Evolutionary conservation across 2,329 filamentous ascomycete species (phyloP).

Genomic region (Diplodia intermedia): DNA sequence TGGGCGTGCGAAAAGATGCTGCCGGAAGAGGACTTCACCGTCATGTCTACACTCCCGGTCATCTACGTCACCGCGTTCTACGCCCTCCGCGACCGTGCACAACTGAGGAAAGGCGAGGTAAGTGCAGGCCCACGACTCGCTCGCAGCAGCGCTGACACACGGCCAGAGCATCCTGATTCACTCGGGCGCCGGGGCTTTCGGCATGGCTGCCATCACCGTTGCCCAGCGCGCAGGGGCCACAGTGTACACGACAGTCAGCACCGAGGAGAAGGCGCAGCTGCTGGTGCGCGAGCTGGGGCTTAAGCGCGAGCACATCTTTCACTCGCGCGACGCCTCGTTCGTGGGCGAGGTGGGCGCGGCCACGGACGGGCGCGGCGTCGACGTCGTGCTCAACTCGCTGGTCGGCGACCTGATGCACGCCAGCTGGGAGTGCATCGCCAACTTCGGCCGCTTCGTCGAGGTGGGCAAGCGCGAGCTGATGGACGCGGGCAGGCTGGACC

Average conservation of each 20-base stretch:
- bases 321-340: conserved; percentile 38
- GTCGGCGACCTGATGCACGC: conserved; percentile 36
- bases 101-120: too few species aligned
- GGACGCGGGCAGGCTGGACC: conserved; percentile 28
- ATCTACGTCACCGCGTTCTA: too few species aligned
- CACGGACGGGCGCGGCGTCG: conserved; percentile 42
- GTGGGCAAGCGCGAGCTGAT: conserved; percentile 40
- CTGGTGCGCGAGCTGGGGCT: conserved; percentile 37
- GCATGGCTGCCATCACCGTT: too few species aligned
- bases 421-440: conserved; percentile 38
- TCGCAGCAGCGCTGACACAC: too few species aligned
- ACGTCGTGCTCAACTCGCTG: conserved; percentile 42
- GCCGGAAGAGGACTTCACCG: too few species aligned
- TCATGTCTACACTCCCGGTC: too few species aligned
- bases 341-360: not conserved
- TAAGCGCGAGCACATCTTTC: conserved; percentile 44
- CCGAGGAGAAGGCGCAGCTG: conserved; percentile 35
- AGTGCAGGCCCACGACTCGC: too few species aligned
- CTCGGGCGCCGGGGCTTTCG: too few species aligned
- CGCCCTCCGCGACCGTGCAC: too few species aligned
- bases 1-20: too few species aligned
- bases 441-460: conserved; percentile 44
- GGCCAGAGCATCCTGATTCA: too few species aligned
- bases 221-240: too few species aligned
- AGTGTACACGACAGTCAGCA: conserved; percentile 35